Base-by-base conservation (phyloP, 495 filamentous ascomycete species). In the Tuber melanosporum region DNA sequence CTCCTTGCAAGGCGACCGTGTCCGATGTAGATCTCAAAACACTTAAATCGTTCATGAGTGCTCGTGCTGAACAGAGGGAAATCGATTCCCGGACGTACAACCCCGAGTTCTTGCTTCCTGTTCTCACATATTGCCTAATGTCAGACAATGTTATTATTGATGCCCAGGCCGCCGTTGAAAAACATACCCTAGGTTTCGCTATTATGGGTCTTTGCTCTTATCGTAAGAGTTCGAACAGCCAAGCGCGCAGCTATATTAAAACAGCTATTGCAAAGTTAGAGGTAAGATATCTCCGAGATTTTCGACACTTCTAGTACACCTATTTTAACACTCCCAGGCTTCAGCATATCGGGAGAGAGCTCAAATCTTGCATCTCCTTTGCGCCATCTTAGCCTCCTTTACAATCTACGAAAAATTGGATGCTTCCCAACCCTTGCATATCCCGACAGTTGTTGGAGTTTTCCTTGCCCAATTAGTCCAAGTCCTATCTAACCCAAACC, bases 261-360 rank as follows among this genome's bases (percentile, higher is more conserved):
- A 71, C 80, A 44, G 44, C 77, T 36, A 73, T 75, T 70, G 44
- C 82, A 39, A 80, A 79, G 41, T 32, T 83, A 57, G 82, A 83
- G 79, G 82, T 80, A 70, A 71, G 42, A 39, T 57, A 43, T 46
- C 9, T 5, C 19, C 70, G 32, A 39, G n/a, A 19, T 47, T 12
- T 15, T 32, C 14, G 69, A n/a, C 15, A 22, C 43, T 19, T 73
- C 85, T 93, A 45, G 84, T 88, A 32, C 90, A 91, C 76, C 89
- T 92, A 78, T 89, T 90, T 77, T 84, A 85, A 20, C 91, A 89
- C 78, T 84, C 95, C 22, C 88, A 92, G 84, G 87, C 88, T 76
- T 93, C 92, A 0, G 88, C 88, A 57, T 92, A 94, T 73, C 87
- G 88, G 32, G 93, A 97, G 82, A 92, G 91, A 84, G 89, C 91